Base-by-base conservation (phyloP, 495 filamentous ascomycete genomes). In the Podospora sp. region DNA sequence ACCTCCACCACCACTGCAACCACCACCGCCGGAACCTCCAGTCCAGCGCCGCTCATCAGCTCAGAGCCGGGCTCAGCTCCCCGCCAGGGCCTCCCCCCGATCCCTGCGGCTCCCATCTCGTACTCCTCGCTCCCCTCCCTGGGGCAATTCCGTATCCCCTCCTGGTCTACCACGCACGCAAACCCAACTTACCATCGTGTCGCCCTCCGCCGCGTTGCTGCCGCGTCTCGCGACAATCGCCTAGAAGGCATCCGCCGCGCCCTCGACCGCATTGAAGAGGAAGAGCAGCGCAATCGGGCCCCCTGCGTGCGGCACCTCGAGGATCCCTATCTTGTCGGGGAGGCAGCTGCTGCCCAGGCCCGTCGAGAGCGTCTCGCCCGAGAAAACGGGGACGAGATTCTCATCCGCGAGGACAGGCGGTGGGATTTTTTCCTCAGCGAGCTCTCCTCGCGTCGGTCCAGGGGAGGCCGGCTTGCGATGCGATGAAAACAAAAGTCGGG, bases 291-390 rank as follows among this genome's bases (percentile, higher is more conserved):
- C 22, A 70, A 69, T 50, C 66, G 70, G 67, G 52, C 68, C 40
- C 5, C 40, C 2, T 4, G 70, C 21, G 58, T 79, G 14, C 72
- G 81, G n/a, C 82, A 81, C 25, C 77, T 83, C 24, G 84, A 86
- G 70, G 84, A 85, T 67, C 84, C 83, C 7, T 76, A 82, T 22
- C 76, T 85, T 7, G 84, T 85, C 0, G 84, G 84, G 35, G 83
- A 86, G 73, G 76, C 79, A 66, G 83, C 80, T 12, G 83, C 84
- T 21, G 73, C 75, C 21, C 65, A 71, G 58, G 83, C 82, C 21
- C 67, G 79, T 60, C 68, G 66, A 51, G 79, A 82, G 75, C 77
- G 83, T 68, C 65, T 83, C 57, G 81, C 78, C 35, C 65, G 81
- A 56, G 78, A 85, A 75, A 77, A 74, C 35, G 81, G 78, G 1